Evolutionary conservation across 2,329 filamentous ascomycete species (phyloP).

Genomic region (Colletotrichum karsti): DNA sequence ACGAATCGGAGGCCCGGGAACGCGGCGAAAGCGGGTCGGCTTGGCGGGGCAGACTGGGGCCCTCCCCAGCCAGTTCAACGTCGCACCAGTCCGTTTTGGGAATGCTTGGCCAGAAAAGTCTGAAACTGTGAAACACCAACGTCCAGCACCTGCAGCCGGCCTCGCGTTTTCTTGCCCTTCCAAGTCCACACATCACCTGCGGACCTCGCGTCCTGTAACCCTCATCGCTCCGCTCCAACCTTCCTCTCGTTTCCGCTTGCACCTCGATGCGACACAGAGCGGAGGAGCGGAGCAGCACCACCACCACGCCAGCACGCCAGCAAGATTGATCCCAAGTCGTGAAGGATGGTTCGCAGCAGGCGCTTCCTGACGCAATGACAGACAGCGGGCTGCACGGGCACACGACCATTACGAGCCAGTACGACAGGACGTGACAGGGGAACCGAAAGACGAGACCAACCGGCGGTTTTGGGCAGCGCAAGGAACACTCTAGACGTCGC

Average conservation of each 20-base stretch:
- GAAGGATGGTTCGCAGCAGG: neutral
- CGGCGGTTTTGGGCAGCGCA: conserved; percentile 5
- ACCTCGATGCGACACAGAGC: neutral
- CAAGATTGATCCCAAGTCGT: neutral
- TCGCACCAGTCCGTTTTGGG: conserved; percentile 22
- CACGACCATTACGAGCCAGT: neutral
- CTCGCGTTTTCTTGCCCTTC: neutral
- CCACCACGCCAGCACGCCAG: neutral
- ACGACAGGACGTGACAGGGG: neutral
- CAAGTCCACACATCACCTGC: neutral
- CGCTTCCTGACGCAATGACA: conserved; percentile 27
- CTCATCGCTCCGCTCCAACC: neutral
- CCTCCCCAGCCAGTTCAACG: neutral
- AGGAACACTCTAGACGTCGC: neutral
- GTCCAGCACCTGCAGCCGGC: neutral
- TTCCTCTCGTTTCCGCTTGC: neutral
- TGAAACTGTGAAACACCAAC: conserved; percentile 26
- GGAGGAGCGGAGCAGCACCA: neutral
- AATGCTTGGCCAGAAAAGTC: conserved; percentile 17
- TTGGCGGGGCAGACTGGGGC: neutral
- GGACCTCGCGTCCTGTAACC: conserved; percentile 1
- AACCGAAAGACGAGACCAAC: neutral
- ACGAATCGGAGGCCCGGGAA: neutral
- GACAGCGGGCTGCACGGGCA: conserved; percentile 22
- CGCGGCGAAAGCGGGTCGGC: neutral